Evolutionary conservation across 2,329 filamentous ascomycete genomes (phyloP).

Genomic region (Pseudogymnoascus pannorum): DNA sequence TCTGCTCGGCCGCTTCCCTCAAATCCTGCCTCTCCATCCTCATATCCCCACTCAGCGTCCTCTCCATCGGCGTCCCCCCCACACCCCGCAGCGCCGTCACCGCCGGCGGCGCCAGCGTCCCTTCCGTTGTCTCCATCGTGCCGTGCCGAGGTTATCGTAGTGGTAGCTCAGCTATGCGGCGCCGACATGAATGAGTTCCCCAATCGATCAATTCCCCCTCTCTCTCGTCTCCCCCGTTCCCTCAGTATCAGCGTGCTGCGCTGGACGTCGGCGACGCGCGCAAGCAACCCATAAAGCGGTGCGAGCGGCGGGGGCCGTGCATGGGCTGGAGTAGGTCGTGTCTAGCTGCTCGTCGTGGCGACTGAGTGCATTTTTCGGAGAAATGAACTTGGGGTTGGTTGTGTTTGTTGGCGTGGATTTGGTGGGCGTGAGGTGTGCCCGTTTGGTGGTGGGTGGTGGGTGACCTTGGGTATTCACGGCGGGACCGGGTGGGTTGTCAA

Average conservation of each 20-base stretch:
- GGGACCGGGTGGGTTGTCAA: neutral
- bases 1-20: constrained; percentile 92
- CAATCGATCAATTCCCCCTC: neutral
- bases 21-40: constrained; percentile 89
- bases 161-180: neutral
- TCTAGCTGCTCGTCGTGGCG: neutral
- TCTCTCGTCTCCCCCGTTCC: neutral
- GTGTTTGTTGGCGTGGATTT: neutral
- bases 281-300: neutral
- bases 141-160: neutral
- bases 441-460: neutral
- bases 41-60: constrained; percentile 78
- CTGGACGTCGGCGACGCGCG: neutral
- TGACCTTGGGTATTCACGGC: neutral
- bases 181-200: neutral
- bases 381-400: neutral
- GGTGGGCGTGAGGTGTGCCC: neutral
- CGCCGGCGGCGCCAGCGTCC: constrained; percentile 27
- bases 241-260: neutral
- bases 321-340: neutral
- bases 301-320: neutral
- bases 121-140: constrained; percentile 21
- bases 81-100: constrained; percentile 26
- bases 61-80: constrained; percentile 44
- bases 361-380: neutral